Base-by-base conservation (phyloP, 306 rosid species). In the Casuarina cunninghamiana region DNA sequence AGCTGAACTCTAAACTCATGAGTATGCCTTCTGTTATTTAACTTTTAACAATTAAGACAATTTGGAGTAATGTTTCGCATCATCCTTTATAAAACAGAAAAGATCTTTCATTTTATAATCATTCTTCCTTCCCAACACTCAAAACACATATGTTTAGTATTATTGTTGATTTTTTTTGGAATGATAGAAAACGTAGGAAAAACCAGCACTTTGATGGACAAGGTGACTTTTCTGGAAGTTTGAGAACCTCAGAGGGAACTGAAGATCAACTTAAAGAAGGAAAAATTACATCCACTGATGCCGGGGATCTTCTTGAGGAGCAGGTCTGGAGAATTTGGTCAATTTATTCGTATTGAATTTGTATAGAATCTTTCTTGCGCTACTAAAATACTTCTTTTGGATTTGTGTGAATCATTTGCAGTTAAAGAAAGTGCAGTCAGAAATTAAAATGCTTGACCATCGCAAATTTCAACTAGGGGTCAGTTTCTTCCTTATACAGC, bases 191-290 rank as follows among this genome's bases (percentile, higher is more conserved):
- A 82, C 83, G 80, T 71, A 85, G 83, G 87, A 91, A 88, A 86
- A 89, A 77, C 53, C 92, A 82, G 66, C 89, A 74, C 44, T 43
- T 81, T 50, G 88, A 86, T 80, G 82, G 87, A 67, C 88, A 78
- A 75, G 87, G 83, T 81, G 97, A 88, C 81, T 77, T 82, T 77
- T 87, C 97, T 86, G 96, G 87, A 81, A 87, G 86, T 77, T 80
- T 88, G 83, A 89, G 84, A 81, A 76, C 73, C 76, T 82, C 89
- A 53, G 89, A 85, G 67, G 87, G 87, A 77, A 76, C 80, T 80
- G 91, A 83, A 69, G 89, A 89, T 73, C 88, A 37, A 74, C 81
- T 71, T 80, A 87, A 72, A 86, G 93, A 87, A 61, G 91, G 81
- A 79, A 88, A 91, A 55, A 10, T 80, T 69, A 51, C 78, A 68